Evolutionary conservation across 2,329 filamentous ascomycete species (phyloP), one percentile per base, ranked within the genome.

Genomic region (Pyrenophora tritici-repentis): DNA sequence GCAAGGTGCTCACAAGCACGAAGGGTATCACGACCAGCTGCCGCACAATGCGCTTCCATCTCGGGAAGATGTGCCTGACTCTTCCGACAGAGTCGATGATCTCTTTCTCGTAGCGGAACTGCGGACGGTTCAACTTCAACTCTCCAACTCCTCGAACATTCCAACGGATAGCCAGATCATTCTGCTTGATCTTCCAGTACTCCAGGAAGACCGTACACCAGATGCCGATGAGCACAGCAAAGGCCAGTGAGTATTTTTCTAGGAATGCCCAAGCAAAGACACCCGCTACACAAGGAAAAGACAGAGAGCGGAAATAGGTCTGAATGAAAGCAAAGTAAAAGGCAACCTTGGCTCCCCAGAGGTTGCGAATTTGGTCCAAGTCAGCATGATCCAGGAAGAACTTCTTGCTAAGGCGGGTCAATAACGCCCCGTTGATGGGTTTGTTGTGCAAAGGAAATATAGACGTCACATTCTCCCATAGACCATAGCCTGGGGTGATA

Each of bases 381-480:
- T 91, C 84, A 42, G 80, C 73, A 31, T 84, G 75, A 46, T 85
- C 83, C 18, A 92, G 77, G 36, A 86, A 80, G 54, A 87, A 88
- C 71, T 88, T 89, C 42, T 81, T 84, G 65, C 87, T 87, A 82
- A 90, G 88, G 57, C 86, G 81, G 67, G 87, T 85, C 58, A 96
- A 83, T 83, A 91, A 89, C 20, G 81, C 76, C 53, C 85, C 85
- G 73, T 94, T 95, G 75, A 90, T 89, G 10, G 76, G 74, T 64
- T 86, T 84, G 67, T 95, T 86, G 62, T 95, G 91, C 6, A 95
- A 80, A 1, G 90, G 88, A 63, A 95, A 95, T 18, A 94, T 78
- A 20, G 86, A 85, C 33, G 84, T 81, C 29, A 94, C 85, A 49
- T 87, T 79, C 66, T 86, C 83, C 89, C 90, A 94, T 56, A 84